Evolutionary conservation across 2,329 filamentous ascomycete species (phyloP).

Genomic region (Aspergillus calidoustus): DNA sequence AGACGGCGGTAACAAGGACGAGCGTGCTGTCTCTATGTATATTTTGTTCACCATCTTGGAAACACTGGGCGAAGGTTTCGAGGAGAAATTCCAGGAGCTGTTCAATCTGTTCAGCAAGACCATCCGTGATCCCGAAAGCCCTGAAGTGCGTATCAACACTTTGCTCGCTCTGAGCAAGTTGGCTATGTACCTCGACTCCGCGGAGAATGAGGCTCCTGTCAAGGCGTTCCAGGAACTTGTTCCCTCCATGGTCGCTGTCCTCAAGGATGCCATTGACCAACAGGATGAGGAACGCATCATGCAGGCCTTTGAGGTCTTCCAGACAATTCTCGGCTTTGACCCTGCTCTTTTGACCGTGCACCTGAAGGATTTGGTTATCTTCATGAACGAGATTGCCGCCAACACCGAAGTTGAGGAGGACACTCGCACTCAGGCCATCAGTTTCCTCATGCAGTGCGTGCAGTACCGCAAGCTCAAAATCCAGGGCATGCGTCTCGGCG

Average conservation of each 20-base stretch:
- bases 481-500: constrained; percentile 84
- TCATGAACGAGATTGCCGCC: constrained; percentile 87
- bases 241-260: constrained; percentile 84
- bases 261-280: constrained; percentile 80
- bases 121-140: constrained; percentile 86
- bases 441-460: constrained; percentile 91
- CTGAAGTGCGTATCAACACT: constrained; percentile 92
- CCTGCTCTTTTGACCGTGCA: constrained; percentile 80
- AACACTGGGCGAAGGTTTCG: constrained; percentile 81
- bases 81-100: constrained; percentile 77
- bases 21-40: constrained; percentile 90
- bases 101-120: constrained; percentile 84
- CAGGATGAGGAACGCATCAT: constrained; percentile 86
- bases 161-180: constrained; percentile 87
- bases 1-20: constrained; percentile 72
- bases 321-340: constrained; percentile 90
- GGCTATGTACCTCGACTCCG: constrained; percentile 83
- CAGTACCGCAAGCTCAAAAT: constrained; percentile 95
- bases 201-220: constrained; percentile 77
- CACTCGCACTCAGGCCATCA: constrained; percentile 83
- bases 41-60: constrained; percentile 92
- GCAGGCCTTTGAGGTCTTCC: constrained; percentile 94
- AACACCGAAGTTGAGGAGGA: constrained; percentile 82
- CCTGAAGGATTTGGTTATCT: constrained; percentile 86
- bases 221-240: constrained; percentile 78